These are phyloP conservation scores for Boletus reticulatus DNA, from an alignment of 768 basidiomycete species.

Conservation along the genomic window DNA sequence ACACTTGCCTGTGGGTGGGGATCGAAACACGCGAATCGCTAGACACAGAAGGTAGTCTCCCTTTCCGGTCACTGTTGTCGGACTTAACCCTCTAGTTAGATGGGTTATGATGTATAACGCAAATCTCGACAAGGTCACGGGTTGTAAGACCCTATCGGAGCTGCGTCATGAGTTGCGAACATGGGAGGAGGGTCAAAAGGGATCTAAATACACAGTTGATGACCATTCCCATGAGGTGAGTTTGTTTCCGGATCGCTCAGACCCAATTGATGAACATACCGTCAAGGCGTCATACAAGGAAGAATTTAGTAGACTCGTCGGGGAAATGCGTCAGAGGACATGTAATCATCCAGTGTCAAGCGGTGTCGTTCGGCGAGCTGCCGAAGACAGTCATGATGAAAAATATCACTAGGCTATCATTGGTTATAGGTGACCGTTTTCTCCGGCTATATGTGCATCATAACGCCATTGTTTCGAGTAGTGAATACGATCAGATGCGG, in stretches of 20 bases:
- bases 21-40: slow-evolving; percentile 47
- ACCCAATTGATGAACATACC: not conserved
- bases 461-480: not conserved
- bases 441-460: not conserved
- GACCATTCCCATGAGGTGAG: slow-evolving; percentile 42
- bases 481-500: not conserved
- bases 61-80: too few relatives aligned
- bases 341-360: slow-evolving; percentile 16
- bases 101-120: slow-evolving; percentile 73
- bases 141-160: slow-evolving; percentile 45
- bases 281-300: slow-evolving; percentile 24
- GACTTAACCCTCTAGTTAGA: slow-evolving; percentile 32
- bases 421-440: not conserved
- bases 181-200: slow-evolving; percentile 55
- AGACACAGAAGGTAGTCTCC: slow-evolving; percentile 58
- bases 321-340: slow-evolving; percentile 36
- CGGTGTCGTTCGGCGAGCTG: slow-evolving; percentile 17
- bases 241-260: not conserved
- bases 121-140: slow-evolving; percentile 58
- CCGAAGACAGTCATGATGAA: slow-evolving; percentile 39
- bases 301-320: slow-evolving; percentile 35
- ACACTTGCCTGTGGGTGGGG: slow-evolving; percentile 50
- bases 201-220: slow-evolving; percentile 33
- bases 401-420: slow-evolving; percentile 17
- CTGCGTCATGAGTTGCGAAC: slow-evolving; percentile 52